Conservation (phyloP, 2,329 filamentous ascomycete genomes). For the Cladobotryum protrusum region DNA sequence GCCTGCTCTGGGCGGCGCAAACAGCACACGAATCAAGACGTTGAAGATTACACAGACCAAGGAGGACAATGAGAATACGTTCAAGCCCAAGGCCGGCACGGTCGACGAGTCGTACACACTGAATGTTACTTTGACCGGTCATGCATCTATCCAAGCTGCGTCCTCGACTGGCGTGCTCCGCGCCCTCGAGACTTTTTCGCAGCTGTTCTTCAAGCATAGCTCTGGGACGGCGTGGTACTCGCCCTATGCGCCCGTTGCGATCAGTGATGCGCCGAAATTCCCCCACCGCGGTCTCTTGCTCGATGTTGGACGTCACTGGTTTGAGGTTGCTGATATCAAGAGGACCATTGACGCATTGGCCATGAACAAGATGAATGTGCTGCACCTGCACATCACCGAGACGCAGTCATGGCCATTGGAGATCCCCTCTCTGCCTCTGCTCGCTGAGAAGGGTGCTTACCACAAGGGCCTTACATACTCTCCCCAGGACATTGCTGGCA, state of each 20-base stretch:
- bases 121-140: constrained; percentile 50
- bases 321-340: constrained; percentile 59
- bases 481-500: constrained; percentile 52
- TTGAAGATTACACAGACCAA: constrained; percentile 57
- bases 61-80: constrained; percentile 45
- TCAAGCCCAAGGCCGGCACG: constrained; percentile 55
- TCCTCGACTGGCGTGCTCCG: constrained; percentile 64
- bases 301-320: constrained; percentile 70
- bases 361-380: constrained; percentile 76
- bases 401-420: constrained; percentile 82
- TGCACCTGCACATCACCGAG: constrained; percentile 78
- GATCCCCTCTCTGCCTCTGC: constrained; percentile 63
- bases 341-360: constrained; percentile 70
- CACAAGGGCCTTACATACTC: constrained; percentile 60
- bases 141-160: constrained; percentile 56
- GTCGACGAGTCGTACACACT: constrained; percentile 74
- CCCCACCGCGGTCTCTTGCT: constrained; percentile 72
- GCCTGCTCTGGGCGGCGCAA: constrained; percentile 38
- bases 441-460: constrained; percentile 70
- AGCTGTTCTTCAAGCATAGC: constrained; percentile 72
- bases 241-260: constrained; percentile 60
- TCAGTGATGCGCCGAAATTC: constrained; percentile 69
- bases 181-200: constrained; percentile 69
- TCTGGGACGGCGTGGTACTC: constrained; percentile 57
- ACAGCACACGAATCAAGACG: constrained; percentile 44